A percentile compares a stretch with the other conserved stretches of the same genome.
phyloP scores from a whole-genome alignment of 139 green algal genomes.

The Pseudopediastrum boryanum region DNA sequence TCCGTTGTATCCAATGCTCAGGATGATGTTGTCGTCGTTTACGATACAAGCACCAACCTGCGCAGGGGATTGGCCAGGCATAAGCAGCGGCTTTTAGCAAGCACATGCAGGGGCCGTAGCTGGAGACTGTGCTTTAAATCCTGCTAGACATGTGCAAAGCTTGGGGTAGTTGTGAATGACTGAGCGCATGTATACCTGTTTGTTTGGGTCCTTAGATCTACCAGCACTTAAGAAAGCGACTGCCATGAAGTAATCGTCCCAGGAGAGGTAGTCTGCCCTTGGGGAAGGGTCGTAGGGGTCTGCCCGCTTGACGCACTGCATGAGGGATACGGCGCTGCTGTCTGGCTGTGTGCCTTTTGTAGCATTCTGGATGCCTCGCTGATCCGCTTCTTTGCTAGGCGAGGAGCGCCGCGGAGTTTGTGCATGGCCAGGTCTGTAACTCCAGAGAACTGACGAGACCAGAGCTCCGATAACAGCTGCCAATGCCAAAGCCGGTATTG shows the following conservation, averaged over 20 bases:
- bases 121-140: neutral
- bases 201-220: slow-evolving; percentile 96
- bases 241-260: slow-evolving; percentile 99
- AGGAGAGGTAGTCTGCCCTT: slow-evolving; percentile 92
- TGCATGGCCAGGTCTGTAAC: too few species aligned
- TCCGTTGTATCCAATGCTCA: slow-evolving; percentile 99
- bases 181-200: slow-evolving; percentile 79
- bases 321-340: too few species aligned
- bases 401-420: too few species aligned
- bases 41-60: slow-evolving; percentile 92
- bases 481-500: too few species aligned
- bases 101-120: neutral
- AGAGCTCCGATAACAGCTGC: too few species aligned
- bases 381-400: too few species aligned
- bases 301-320: too few species aligned
- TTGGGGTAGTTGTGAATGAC: neutral
- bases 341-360: too few species aligned
- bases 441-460: too few species aligned
- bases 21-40: slow-evolving; percentile 87
- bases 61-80: neutral
- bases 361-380: too few species aligned
- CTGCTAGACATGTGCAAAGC: too few species aligned
- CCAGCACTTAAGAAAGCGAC: slow-evolving; percentile 93
- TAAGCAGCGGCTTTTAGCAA: neutral
- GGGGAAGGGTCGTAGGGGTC: too few species aligned